Conservation (phyloP, 441 rosid genomes). For the Brassica balearica region DNA sequence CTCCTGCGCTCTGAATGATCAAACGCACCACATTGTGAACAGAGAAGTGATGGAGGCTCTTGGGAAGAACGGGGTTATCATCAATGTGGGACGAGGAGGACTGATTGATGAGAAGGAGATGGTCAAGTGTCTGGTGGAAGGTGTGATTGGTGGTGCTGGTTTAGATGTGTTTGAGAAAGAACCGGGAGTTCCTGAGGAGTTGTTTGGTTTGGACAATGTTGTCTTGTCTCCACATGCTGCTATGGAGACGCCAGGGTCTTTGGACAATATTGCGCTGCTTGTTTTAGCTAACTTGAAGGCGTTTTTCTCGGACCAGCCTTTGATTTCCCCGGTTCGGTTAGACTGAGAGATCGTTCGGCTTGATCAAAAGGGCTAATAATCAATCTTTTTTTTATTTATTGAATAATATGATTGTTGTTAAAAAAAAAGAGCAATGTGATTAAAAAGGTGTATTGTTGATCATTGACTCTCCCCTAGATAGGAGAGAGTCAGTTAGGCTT, state of each 20-base stretch:
- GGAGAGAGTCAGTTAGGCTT: not conserved
- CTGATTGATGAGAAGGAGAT: constrained; percentile 68
- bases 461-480: not conserved
- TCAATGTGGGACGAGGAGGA: constrained; percentile 73
- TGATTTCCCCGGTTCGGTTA: constrained; percentile 38
- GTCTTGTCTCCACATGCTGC: no score
- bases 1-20: constrained; percentile 35
- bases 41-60: constrained; percentile 57
- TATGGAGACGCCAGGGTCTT: no score
- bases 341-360: constrained; percentile 28
- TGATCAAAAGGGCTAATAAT: constrained; percentile 7
- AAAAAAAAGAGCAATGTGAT: no score
- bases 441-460: not conserved
- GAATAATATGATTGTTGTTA: not conserved
- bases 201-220: no score
- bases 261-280: constrained; percentile 27
- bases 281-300: constrained; percentile 45
- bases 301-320: constrained; percentile 46
- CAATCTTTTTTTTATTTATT: not conserved
- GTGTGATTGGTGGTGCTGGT: no score
- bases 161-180: no score
- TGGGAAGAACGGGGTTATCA: constrained; percentile 65
- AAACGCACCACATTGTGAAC: constrained; percentile 45
- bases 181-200: no score
- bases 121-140: no score